Conservation (phyloP, 1,139 yeast species). For the Diutina sp. region DNA sequence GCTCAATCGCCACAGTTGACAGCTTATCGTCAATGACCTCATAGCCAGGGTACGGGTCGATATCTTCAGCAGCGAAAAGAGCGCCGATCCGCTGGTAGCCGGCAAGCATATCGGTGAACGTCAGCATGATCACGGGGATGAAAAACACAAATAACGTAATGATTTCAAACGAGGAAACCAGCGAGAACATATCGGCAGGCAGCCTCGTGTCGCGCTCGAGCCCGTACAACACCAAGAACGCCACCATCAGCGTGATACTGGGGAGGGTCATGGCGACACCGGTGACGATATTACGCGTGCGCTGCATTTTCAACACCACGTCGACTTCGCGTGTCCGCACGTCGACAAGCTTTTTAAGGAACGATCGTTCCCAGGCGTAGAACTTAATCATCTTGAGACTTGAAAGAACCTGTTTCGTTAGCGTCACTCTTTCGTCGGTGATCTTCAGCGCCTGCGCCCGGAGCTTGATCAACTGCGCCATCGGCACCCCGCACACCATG, state of each 20-base stretch:
- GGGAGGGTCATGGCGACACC: background rate
- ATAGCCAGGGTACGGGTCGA: background rate
- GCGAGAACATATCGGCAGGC: slow-evolving; percentile 66
- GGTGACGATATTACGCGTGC: background rate
- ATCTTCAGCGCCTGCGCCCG: slow-evolving; percentile 3
- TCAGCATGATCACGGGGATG: slow-evolving; percentile 59
- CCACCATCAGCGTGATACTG: slow-evolving; percentile 23
- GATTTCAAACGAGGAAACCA: slow-evolving; percentile 62
- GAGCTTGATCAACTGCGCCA: slow-evolving; percentile 1
- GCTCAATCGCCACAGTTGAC: background rate
- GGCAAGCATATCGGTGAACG: slow-evolving; percentile 54
- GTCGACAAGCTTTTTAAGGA: background rate
- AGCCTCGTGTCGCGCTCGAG: slow-evolving; percentile 27
- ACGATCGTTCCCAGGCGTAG: slow-evolving; percentile 12
- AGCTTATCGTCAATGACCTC: background rate
- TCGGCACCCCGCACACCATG: background rate
- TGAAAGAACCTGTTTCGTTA: slow-evolving; percentile 5
- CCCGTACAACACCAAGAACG: slow-evolving; percentile 60
- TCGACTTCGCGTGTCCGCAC: background rate
- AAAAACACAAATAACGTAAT: slow-evolving; percentile 39
- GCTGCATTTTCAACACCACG: background rate
- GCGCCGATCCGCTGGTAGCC: slow-evolving; percentile 46
- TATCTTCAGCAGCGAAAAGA: slow-evolving; percentile 3
- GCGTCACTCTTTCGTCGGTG: slow-evolving; percentile 4
- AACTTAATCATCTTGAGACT: slow-evolving; percentile 6